Evolutionary conservation across 176 grass and related monocot species (phyloP).

Genomic region (Melocanna baccifera): DNA sequence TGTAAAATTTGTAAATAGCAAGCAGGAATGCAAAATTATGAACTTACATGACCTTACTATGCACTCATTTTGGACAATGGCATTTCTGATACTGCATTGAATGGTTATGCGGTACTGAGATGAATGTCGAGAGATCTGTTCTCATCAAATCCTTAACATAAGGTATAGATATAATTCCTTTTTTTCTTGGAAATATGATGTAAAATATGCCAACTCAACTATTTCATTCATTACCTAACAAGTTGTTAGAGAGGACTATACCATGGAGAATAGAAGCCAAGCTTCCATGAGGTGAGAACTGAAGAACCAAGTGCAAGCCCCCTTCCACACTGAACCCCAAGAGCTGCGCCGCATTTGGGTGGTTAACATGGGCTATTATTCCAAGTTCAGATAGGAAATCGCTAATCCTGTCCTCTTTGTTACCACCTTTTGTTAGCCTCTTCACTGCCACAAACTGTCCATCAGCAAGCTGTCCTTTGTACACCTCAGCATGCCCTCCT

Average conservation of each 20-base stretch:
- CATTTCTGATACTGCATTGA: slow-evolving; percentile 14
- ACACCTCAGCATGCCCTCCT: slow-evolving; percentile 91
- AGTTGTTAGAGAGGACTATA: slow-evolving; percentile 38
- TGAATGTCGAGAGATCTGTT: slow-evolving; percentile 9
- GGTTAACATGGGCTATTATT: slow-evolving; percentile 99
- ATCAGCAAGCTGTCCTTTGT: slow-evolving; percentile 71
- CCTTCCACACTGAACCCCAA: slow-evolving; percentile 91
- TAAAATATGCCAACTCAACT: neutral
- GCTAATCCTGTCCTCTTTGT: slow-evolving; percentile 76
- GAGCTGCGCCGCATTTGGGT: slow-evolving; percentile 91
- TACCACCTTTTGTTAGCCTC: slow-evolving; percentile 76
- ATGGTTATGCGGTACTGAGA: neutral
- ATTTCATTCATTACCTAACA: slow-evolving; percentile 26
- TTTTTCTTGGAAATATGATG: slow-evolving; percentile 4
- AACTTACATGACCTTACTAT: neutral
- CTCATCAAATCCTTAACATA: neutral
- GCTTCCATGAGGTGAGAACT: slow-evolving; percentile 93
- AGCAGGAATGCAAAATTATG: slow-evolving; percentile 17
- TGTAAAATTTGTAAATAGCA: slow-evolving; percentile 5
- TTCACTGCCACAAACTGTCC: slow-evolving; percentile 89
- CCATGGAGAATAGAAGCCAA: slow-evolving; percentile 90
- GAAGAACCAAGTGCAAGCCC: slow-evolving; percentile 83
- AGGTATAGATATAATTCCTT: neutral
- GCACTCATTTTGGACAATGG: neutral
- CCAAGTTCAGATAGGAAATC: slow-evolving; percentile 96